Percentiles rank a stretch among this genome's conserved stretches.
Conservation (phyloP, 148 eudicot species). For the Tetragonia tetragonoides region DNA sequence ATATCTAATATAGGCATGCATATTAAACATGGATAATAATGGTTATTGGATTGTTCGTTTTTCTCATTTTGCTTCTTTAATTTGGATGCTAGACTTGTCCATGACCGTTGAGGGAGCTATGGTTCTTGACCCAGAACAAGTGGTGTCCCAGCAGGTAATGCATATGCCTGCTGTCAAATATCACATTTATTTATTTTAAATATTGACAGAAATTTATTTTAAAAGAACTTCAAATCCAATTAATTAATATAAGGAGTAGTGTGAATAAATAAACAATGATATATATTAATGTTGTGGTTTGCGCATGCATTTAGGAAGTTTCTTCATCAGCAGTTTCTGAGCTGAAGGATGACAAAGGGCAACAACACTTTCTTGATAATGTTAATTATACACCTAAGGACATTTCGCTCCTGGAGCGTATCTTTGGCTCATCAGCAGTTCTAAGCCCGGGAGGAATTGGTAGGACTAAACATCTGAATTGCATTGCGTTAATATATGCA, state of each 20-base stretch:
- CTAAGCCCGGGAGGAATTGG: constrained; percentile 99
- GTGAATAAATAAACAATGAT: too few relatives aligned
- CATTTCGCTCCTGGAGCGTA: constrained; percentile 84
- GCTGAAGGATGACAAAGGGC: too few relatives aligned
- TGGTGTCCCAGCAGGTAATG: constrained; percentile 32
- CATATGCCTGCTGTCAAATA: not conserved
- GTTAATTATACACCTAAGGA: too few relatives aligned
- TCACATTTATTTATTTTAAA: too few relatives aligned
- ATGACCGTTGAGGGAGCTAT: too few relatives aligned
- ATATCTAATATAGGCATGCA: too few relatives aligned
- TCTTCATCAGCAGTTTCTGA: constrained; percentile 71
- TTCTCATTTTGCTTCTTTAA: not conserved
- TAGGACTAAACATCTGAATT: too few relatives aligned
- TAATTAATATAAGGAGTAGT: too few relatives aligned
- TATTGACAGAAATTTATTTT: not conserved
- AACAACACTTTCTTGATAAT: too few relatives aligned
- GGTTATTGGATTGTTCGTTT: not conserved
- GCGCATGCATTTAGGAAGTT: constrained; percentile 52
- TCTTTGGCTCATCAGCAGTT: constrained; percentile 85
- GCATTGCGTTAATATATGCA: too few relatives aligned
- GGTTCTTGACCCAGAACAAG: constrained; percentile 79
- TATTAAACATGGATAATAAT: too few relatives aligned
- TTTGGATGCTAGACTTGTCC: constrained; percentile 3
- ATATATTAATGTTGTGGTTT: not conserved
- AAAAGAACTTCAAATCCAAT: not conserved